Percentiles rank a stretch among this genome's conserved stretches.
Evolutionary conservation across 306 rosid genomes (phyloP).

Genomic region (Hippophae gyantsensis): DNA sequence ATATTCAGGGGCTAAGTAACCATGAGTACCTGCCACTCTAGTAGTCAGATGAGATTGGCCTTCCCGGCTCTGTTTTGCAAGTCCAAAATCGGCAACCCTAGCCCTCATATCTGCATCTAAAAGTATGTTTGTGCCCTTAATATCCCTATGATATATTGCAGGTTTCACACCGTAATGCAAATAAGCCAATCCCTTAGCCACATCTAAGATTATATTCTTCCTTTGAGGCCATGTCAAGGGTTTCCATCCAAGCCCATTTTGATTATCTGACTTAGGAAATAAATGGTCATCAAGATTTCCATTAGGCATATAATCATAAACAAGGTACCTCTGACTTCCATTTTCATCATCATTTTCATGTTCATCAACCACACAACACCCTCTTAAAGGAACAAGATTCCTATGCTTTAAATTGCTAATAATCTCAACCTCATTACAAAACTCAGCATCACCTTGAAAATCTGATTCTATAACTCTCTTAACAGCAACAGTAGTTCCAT

Average conservation of each 20-base stretch:
- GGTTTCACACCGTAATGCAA: slow-evolving; percentile 95
- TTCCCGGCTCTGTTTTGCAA: slow-evolving; percentile 77
- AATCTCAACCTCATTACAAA: slow-evolving; percentile 92
- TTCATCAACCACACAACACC: slow-evolving; percentile 78
- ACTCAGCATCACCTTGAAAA: slow-evolving; percentile 73
- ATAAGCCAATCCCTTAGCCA: slow-evolving; percentile 81
- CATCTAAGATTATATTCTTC: slow-evolving; percentile 78
- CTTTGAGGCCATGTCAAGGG: slow-evolving; percentile 90
- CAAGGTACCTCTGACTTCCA: slow-evolving; percentile 64
- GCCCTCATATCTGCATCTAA: slow-evolving; percentile 82
- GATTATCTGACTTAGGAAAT: slow-evolving; percentile 25
- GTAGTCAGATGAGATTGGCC: slow-evolving; percentile 98
- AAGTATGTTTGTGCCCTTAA: slow-evolving; percentile 86
- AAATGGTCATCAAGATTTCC: slow-evolving; percentile 77
- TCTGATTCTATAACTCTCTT: slow-evolving; percentile 75
- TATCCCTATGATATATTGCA: slow-evolving; percentile 81
- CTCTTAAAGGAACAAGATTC: slow-evolving; percentile 80
- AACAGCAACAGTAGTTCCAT: slow-evolving; percentile 76
- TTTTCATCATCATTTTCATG: slow-evolving; percentile 29
- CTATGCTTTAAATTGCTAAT: slow-evolving; percentile 87
- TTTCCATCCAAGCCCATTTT: slow-evolving; percentile 23
- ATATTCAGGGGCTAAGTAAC: slow-evolving; percentile 89
- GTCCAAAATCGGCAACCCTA: slow-evolving; percentile 94
- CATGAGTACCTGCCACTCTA: slow-evolving; percentile 97
- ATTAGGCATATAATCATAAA: slow-evolving; percentile 91